These are phyloP conservation scores for Corymbia maculata DNA, from an alignment of 345 rosid species.

Conservation along the genomic window DNA sequence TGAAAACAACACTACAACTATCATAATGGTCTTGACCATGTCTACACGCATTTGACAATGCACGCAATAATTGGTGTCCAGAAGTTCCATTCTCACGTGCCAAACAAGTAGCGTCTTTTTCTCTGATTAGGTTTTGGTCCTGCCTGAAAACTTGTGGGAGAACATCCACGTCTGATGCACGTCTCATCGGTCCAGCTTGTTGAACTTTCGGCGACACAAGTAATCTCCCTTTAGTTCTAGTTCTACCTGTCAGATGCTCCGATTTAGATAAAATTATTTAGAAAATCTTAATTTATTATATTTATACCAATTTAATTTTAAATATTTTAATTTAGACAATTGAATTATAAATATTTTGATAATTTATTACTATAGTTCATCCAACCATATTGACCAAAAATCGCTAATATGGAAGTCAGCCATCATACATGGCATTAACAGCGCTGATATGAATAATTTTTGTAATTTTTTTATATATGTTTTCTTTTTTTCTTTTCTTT, in stretches of 20 bases:
- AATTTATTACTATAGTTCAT: neutral
- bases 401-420: accelerated
- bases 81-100: neutral
- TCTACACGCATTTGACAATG: neutral
- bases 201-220: neutral
- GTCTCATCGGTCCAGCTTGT: neutral
- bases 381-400: accelerated
- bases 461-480: neutral
- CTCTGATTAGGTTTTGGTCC: neutral
- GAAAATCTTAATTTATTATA: neutral
- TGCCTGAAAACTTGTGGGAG: neutral
- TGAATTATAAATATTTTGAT: neutral
- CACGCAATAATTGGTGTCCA: neutral
- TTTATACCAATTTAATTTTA: neutral
- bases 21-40: neutral
- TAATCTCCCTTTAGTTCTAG: neutral
- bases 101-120: neutral
- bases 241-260: neutral
- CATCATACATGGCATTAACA: neutral
- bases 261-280: neutral
- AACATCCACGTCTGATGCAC: neutral
- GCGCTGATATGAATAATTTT: neutral
- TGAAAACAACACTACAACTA: neutral
- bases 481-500: neutral
- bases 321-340: neutral